Conservation (phyloP, 148 eudicot genomes). For the Chenopodium berlandieri region DNA sequence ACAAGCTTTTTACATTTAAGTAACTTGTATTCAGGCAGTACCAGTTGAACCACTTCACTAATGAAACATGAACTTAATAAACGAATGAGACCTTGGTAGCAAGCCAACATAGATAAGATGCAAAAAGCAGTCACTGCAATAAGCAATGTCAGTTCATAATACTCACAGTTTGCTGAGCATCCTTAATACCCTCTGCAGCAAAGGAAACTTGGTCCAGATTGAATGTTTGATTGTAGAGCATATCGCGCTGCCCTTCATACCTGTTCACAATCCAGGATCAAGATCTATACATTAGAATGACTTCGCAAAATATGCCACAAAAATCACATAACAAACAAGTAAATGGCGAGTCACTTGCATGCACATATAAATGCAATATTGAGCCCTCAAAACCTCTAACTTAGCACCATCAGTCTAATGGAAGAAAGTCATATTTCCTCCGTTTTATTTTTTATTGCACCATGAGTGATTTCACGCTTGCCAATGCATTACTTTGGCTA, state of each 20-base stretch:
- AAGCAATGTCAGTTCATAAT: not conserved
- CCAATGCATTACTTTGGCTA: too few species aligned
- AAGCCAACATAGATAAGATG: not conserved
- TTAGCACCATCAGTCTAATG: not conserved
- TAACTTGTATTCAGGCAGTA: not conserved
- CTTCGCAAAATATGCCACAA: not conserved
- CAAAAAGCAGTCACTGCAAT: constrained; percentile 1
- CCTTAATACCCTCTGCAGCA: constrained; percentile 94
- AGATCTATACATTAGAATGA: not conserved
- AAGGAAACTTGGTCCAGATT: constrained; percentile 94
- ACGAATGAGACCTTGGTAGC: not conserved
- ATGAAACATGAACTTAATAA: not conserved
- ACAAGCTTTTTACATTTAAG: not conserved
- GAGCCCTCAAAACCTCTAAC: not conserved
- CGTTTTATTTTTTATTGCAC: too few species aligned
- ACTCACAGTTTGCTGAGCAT: constrained; percentile 98
- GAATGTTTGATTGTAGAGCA: constrained; percentile 96
- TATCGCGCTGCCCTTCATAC: constrained; percentile 98
- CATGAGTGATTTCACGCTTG: too few species aligned
- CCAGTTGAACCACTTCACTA: constrained; percentile 6
- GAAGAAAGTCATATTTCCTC: not conserved
- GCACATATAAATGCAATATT: not conserved
- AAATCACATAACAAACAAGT: not conserved
- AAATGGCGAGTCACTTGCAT: not conserved
- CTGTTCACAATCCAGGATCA: constrained; percentile 40